Base-by-base conservation (phyloP, 177 flowering plant species). In the Tripterygium wilfordii region DNA sequence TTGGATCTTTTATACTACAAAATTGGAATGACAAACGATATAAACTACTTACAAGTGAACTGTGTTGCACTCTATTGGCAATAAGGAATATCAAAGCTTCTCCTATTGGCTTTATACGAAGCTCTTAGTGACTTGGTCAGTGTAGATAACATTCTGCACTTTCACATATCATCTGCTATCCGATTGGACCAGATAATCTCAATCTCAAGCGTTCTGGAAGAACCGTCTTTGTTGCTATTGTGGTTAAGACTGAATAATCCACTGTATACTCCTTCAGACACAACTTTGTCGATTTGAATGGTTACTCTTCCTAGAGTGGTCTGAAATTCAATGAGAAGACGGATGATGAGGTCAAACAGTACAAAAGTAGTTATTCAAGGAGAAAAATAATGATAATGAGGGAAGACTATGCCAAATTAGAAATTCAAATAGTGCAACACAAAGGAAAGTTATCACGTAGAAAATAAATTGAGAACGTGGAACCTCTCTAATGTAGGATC, bases 281-380 rank as follows among this genome's bases (percentile, higher is more conserved):
- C 86, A 5, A 89, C 90, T 68, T 82, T 89, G 70, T 89, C 97
- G 36, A 89, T 89, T 58, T 84, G 95, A 54, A 89, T 84, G 3
- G 88, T 82, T 36, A 89, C 87, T 56, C 82, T 82, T 22, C 97
- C 97, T 27, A 86, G 79, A 40, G 83, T 82, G 21, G 82, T 37
- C 97, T 89, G 94, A 53, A 62, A 64, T n/a, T n/a, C n/a, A n/a
- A n/a, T n/a, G n/a, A n/a, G n/a, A n/a, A n/a, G n/a, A n/a, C n/a
- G n/a, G n/a, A n/a, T n/a, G n/a, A n/a, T n/a, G n/a, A n/a, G n/a
- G n/a, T n/a, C n/a, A n/a, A n/a, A n/a, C n/a, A n/a, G n/a, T n/a
- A n/a, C n/a, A n/a, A n/a, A n/a, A n/a, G n/a, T n/a, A n/a, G n/a
- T n/a, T n/a, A n/a, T n/a, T n/a, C n/a, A n/a, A n/a, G n/a, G n/a